Evolutionary conservation across 179 eudicot species (phyloP).

Genomic region (Gypsophila paniculata): DNA sequence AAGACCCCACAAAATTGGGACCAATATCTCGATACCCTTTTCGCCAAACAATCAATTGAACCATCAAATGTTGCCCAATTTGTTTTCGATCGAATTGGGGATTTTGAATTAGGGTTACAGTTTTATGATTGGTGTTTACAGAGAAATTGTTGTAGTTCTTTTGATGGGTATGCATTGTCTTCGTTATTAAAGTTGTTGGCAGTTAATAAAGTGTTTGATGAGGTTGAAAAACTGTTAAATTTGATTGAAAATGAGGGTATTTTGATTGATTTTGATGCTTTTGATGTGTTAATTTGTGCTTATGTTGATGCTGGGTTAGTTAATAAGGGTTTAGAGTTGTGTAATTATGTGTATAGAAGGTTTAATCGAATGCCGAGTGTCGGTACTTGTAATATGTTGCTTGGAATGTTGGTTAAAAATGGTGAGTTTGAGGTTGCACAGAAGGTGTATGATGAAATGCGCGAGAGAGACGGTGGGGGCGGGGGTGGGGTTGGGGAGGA

Average conservation of each 20-base stretch:
- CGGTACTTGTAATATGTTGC: slow-evolving; percentile 68
- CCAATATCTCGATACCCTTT: slow-evolving; percentile 48
- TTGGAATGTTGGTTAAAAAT: slow-evolving; percentile 41
- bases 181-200: slow-evolving; percentile 73
- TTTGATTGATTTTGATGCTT: slow-evolving; percentile 51
- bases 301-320: slow-evolving; percentile 60
- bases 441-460: slow-evolving; percentile 62
- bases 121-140: slow-evolving; percentile 59
- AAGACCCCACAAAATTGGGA: slow-evolving; percentile 59
- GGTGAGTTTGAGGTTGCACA: slow-evolving; percentile 45
- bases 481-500: slow-evolving; percentile 30
- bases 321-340: slow-evolving; percentile 55
- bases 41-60: slow-evolving; percentile 45
- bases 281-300: slow-evolving; percentile 44
- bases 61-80: slow-evolving; percentile 68
- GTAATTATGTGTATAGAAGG: slow-evolving; percentile 28
- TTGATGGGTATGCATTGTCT: slow-evolving; percentile 69
- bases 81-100: slow-evolving; percentile 65
- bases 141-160: slow-evolving; percentile 42
- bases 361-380: slow-evolving; percentile 46
- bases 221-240: slow-evolving; percentile 46
- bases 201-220: slow-evolving; percentile 46
- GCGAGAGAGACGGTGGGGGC: slow-evolving; percentile 32
- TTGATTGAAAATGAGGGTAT: slow-evolving; percentile 39
- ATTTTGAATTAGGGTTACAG: slow-evolving; percentile 57